A percentile compares a stretch with the other conserved stretches of the same genome.
phyloP scores from a whole-genome alignment of 192 early-diverging fungal species.

The Endogone sp. region DNA sequence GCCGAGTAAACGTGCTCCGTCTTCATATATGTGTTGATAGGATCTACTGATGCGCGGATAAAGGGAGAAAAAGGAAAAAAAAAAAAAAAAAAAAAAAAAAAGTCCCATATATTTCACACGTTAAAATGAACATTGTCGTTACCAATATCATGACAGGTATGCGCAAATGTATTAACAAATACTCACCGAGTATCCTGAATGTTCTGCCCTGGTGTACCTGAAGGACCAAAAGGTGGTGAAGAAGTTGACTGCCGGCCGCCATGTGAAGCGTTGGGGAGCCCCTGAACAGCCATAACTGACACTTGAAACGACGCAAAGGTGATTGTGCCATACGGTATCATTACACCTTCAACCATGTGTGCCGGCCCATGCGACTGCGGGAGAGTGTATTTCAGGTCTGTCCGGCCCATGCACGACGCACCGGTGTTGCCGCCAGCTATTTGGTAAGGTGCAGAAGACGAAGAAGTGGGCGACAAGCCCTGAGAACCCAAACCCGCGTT shows the following conservation, averaged over 20 bases:
- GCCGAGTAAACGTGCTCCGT: neutral
- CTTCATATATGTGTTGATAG: constrained; percentile 1
- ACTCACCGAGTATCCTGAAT: neutral
- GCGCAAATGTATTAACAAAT: neutral
- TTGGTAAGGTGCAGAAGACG: neutral
- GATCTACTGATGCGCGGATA: too few species aligned
- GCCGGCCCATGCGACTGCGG: neutral
- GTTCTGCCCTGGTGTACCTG: neutral
- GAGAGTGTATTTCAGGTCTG: neutral
- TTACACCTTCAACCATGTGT: constrained; percentile 12
- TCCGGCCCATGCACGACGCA: neutral
- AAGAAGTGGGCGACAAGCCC: neutral
- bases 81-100: too few species aligned
- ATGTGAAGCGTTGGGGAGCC: neutral
- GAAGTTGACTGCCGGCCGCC: neutral
- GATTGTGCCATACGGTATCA: constrained; percentile 23
- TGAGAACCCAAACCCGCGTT: neutral
- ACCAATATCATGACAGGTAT: too few species aligned
- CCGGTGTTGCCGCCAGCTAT: neutral
- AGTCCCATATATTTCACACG: too few species aligned
- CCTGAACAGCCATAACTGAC: neutral
- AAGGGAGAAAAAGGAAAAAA: too few species aligned
- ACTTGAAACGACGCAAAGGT: constrained; percentile 21
- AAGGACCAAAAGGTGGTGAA: neutral
- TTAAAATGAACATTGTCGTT: too few species aligned